A percentile compares a stretch with the other conserved stretches of the same genome.
Evolutionary conservation across 139 green algal species (phyloP).

Genomic region (Parachlorella kessleri): DNA sequence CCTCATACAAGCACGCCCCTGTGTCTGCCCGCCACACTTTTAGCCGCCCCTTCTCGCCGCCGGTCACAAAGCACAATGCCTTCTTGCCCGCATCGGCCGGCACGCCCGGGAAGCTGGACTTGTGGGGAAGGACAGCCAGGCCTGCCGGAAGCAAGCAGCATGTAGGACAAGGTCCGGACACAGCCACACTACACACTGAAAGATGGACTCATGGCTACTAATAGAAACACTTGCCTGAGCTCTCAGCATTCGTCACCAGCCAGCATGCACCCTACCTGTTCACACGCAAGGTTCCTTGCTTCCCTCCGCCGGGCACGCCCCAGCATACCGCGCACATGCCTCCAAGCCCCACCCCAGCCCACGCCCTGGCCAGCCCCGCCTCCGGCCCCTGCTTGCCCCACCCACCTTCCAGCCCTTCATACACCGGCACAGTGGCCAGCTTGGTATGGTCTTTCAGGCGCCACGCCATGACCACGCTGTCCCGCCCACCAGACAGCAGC

Average conservation of each 20-base stretch:
- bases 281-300: no score
- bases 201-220: no score
- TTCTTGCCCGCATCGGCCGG: slow-evolving; percentile 5
- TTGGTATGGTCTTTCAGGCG: slow-evolving; percentile 66
- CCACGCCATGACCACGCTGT: slow-evolving; percentile 85
- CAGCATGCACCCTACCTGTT: no score
- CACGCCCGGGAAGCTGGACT: slow-evolving; percentile 50
- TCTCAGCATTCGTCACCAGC: no score
- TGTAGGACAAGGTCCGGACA: no score
- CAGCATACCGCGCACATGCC: no score
- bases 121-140: slow-evolving; percentile 34
- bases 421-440: slow-evolving; percentile 77
- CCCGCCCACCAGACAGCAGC: slow-evolving; percentile 59
- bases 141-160: no score
- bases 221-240: no score
- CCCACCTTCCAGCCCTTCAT: slow-evolving; percentile 85
- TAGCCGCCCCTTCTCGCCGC: slow-evolving; percentile 78
- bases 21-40: slow-evolving; percentile 77
- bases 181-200: no score
- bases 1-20: slow-evolving; percentile 60
- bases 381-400: neutral
- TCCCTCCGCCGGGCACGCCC: no score
- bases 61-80: slow-evolving; percentile 76
- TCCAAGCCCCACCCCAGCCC: neutral
- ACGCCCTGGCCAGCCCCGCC: neutral